Evolutionary conservation across 176 grass and related monocot species (phyloP).

Genomic region (Aegilops longissima): DNA sequence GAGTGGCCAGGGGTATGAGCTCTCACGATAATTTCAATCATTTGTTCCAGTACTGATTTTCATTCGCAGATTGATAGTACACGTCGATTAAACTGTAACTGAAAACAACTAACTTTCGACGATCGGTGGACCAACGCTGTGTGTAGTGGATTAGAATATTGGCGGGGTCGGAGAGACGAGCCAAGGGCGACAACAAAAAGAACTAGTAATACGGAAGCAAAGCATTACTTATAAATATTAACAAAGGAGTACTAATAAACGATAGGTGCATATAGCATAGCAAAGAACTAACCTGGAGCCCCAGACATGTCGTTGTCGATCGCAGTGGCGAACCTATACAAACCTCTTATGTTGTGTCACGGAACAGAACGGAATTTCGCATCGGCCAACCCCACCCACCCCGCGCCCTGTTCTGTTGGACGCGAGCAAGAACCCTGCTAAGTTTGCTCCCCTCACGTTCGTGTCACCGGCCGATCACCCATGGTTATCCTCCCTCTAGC

Average conservation of each 20-base stretch:
- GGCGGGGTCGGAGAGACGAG: not conserved
- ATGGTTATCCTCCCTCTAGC: not conserved
- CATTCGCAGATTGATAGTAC: not conserved
- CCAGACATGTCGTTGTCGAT: too few relatives aligned
- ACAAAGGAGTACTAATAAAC: too few relatives aligned
- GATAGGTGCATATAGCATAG: too few relatives aligned
- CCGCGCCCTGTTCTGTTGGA: not conserved
- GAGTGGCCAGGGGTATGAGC: not conserved
- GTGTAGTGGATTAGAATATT: not conserved
- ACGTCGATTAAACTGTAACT: not conserved
- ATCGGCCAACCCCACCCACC: not conserved
- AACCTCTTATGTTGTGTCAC: not conserved
- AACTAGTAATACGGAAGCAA: not conserved
- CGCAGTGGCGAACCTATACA: not conserved
- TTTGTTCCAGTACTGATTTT: constrained; percentile 10
- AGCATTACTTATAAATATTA: too few relatives aligned
- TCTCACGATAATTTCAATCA: not conserved
- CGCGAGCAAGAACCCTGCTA: not conserved
- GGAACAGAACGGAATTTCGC: not conserved
- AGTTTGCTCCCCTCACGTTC: not conserved
- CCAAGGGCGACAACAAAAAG: not conserved
- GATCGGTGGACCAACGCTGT: not conserved
- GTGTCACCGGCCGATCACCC: not conserved
- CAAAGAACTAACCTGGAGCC: not conserved
- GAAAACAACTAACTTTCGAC: not conserved